phyloP scores from a whole-genome alignment of 768 basidiomycete genomes.

The Tulasnella sp. region DNA sequence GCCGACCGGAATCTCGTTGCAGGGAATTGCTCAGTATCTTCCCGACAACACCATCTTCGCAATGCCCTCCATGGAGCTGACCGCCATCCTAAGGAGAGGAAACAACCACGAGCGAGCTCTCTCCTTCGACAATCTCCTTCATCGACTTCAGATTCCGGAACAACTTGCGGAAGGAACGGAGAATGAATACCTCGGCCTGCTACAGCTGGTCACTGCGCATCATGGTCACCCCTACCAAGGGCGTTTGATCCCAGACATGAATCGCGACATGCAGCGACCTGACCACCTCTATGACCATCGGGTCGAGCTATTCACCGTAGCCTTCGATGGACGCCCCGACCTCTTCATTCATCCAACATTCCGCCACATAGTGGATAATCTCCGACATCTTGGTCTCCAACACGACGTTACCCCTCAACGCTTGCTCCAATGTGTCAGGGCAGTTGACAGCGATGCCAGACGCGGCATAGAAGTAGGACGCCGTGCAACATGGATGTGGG shows the following conservation, averaged over 20 bases:
- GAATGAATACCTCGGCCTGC: background rate
- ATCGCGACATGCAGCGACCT: background rate
- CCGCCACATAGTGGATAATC: background rate
- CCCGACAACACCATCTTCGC: background rate
- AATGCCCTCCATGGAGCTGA: background rate
- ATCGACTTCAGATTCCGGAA: background rate
- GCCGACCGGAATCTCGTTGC: background rate
- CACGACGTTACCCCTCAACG: background rate
- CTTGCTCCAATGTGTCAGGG: background rate
- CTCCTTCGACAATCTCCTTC: background rate
- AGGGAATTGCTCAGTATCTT: background rate
- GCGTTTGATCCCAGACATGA: background rate
- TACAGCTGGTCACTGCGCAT: background rate
- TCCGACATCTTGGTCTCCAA: background rate
- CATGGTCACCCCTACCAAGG: background rate
- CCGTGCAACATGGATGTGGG: background rate
- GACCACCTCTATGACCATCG: background rate
- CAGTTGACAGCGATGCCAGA: background rate
- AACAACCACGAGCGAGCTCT: background rate
- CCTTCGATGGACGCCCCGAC: background rate
- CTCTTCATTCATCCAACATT: background rate
- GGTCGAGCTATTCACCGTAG: background rate
- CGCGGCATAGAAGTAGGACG: background rate
- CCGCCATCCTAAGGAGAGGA: background rate
- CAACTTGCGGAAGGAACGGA: background rate